Percentiles rank a stretch among this genome's conserved stretches.
Conservation (phyloP, 768 basidiomycete species). For the Sarcomyxa edulis region DNA sequence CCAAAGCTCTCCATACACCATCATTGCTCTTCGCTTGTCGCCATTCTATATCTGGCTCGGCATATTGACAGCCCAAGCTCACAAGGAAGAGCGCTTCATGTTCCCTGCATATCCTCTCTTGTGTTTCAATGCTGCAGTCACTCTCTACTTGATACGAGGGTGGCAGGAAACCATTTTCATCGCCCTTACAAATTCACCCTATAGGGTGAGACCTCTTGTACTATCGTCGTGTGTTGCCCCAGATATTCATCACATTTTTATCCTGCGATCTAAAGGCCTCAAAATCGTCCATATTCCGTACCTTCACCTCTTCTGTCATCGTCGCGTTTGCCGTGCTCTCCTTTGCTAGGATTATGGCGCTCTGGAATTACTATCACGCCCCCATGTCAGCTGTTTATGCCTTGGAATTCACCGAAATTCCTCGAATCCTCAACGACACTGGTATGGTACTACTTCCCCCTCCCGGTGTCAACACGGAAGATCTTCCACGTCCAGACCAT, state of each 20-base stretch:
- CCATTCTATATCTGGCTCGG: slow-evolving; percentile 90
- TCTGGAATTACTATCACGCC: slow-evolving; percentile 87
- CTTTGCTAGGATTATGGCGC: slow-evolving; percentile 72
- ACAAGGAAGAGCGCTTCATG: slow-evolving; percentile 99
- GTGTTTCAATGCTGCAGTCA: slow-evolving; percentile 92
- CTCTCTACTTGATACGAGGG: slow-evolving; percentile 78
- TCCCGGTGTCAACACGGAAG: slow-evolving; percentile 31
- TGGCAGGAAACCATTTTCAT: slow-evolving; percentile 81
- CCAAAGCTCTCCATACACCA: slow-evolving; percentile 74
- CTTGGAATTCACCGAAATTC: slow-evolving; percentile 77
- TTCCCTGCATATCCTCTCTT: slow-evolving; percentile 89
- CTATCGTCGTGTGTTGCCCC: background rate
- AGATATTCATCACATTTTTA: background rate
- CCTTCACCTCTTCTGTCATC: slow-evolving; percentile 68
- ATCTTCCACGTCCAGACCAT: slow-evolving; percentile 54
- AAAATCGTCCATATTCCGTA: slow-evolving; percentile 67
- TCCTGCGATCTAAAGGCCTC: slow-evolving; percentile 68
- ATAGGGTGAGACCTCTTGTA: slow-evolving; percentile 52
- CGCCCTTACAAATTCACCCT: slow-evolving; percentile 75
- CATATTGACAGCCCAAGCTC: slow-evolving; percentile 76
- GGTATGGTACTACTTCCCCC: slow-evolving; percentile 51
- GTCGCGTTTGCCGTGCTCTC: slow-evolving; percentile 66
- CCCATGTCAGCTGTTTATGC: slow-evolving; percentile 67
- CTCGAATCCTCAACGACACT: slow-evolving; percentile 71
- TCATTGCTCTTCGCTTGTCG: slow-evolving; percentile 72